Evolutionary conservation across 306 rosid genomes (phyloP), one percentile per base, ranked within the genome.

Genomic region (Fragaria vesca): DNA sequence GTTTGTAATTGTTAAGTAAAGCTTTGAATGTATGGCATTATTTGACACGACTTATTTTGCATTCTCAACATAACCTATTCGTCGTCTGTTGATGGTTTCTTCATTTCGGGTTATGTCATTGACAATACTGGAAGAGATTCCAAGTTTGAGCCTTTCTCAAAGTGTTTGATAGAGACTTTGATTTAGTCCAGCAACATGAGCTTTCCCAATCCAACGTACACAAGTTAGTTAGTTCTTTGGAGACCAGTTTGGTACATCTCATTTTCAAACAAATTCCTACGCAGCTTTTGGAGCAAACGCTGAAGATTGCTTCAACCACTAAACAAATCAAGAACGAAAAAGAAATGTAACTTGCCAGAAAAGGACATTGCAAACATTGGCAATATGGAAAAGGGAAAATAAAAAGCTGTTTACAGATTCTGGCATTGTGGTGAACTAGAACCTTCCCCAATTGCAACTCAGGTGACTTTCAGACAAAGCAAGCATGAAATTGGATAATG

Each of bases 401-500:
- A 60, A 26, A 43, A 60, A 26, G 38, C 6, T 42, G 55, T 9
- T n/a, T 12, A 24, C 51, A 55, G 26, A 34, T 54, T 34, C 43
- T 9, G 12, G 20, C 42, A 16, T 73, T 73, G 17, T 36, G 3
- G 58, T 74, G 77, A 34, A 36, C 16, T 7, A 20, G 40, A 32
- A 55, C 36, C 17, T 75, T 68, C 61, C 51, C 26, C 65, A 9
- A 16, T 80, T 30, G 61, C 21, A 46, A 17, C 65, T 65, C 62
- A 73, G 34, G 15, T 60, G 13, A 15, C 46, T 38, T 40, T 45
- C 30, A 75, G 57, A 77, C 46, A 12, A 66, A 77, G 71, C 36
- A 60, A 71, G 75, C 78, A 71, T 66, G 81, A 55, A 63, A 63
- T 28, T 71, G 81, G 84, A 83, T 66, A 73, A 38, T 71, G 34